These are phyloP conservation scores for Fomitopsis pulvina DNA, from an alignment of 768 basidiomycete genomes.

Conservation along the genomic window DNA sequence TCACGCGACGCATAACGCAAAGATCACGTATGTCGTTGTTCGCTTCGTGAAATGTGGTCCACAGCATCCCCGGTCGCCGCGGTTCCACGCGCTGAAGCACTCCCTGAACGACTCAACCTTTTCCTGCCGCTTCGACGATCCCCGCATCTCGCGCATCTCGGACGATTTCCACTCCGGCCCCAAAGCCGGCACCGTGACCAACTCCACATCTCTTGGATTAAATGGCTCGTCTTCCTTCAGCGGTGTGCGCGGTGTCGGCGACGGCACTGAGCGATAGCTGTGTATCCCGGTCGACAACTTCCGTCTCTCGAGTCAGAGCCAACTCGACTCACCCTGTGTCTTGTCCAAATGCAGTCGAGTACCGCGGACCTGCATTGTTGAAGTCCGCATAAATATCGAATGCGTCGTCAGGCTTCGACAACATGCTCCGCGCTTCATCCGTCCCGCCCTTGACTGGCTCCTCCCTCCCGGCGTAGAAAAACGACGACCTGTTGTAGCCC, in stretches of 20 bases:
- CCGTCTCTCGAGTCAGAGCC: background rate
- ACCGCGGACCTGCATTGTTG: constrained; percentile 78
- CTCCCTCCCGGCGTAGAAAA: constrained; percentile 58
- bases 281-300: background rate
- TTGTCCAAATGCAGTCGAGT: constrained; percentile 56
- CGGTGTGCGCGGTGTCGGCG: constrained; percentile 9
- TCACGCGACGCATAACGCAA: constrained; percentile 51
- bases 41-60: constrained; percentile 74
- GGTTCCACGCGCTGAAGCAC: constrained; percentile 70
- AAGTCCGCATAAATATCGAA: constrained; percentile 90
- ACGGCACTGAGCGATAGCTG: constrained; percentile 22
- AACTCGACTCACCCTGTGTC: constrained; percentile 32
- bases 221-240: constrained; percentile 35
- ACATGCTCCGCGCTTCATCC: constrained; percentile 55
- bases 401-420: constrained; percentile 26
- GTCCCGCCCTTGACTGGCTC: constrained; percentile 76
- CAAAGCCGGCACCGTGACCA: constrained; percentile 88
- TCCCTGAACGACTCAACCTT: constrained; percentile 39
- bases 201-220: constrained; percentile 55
- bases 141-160: constrained; percentile 75
- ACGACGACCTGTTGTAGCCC: constrained; percentile 70
- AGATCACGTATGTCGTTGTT: constrained; percentile 62
- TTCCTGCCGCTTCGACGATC: constrained; percentile 58
- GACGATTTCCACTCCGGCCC: constrained; percentile 84
- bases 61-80: constrained; percentile 74